These are phyloP conservation scores for Monosporascus sp. DNA, from an alignment of 2,329 filamentous ascomycete species.

Conservation along the genomic window DNA sequence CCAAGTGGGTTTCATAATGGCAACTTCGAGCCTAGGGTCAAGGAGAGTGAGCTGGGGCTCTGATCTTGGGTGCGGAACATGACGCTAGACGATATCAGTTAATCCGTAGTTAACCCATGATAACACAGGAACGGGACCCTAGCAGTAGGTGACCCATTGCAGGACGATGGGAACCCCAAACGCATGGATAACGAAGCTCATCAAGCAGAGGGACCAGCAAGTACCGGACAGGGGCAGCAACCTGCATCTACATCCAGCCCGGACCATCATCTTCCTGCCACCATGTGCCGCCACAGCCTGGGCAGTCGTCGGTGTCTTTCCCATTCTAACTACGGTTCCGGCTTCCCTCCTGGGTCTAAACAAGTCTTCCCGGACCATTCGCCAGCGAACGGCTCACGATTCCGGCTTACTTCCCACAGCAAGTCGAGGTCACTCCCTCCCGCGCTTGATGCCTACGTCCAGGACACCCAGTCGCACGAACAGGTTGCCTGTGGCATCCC, in stretches of 20 bases:
- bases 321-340: not conserved
- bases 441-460: conserved; percentile 2
- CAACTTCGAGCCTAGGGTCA: not conserved
- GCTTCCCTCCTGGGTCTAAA: not conserved
- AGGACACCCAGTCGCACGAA: conserved; percentile 2
- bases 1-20: not conserved
- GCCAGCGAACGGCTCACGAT: not conserved
- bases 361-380: not conserved
- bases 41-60: not conserved
- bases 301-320: not conserved
- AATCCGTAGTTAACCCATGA: not conserved
- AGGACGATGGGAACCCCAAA: not conserved
- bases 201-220: not conserved
- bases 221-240: not conserved
- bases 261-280: not conserved
- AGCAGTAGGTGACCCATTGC: not conserved
- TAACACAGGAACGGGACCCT: not conserved
- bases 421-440: not conserved
- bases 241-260: too few relatives aligned
- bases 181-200: not conserved
- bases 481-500: not conserved
- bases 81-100: not conserved
- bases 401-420: not conserved
- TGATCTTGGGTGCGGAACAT: not conserved
- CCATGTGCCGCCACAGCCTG: not conserved